These are phyloP conservation scores for Benincasa hispida DNA, from an alignment of 306 rosid genomes.

Conservation along the genomic window DNA sequence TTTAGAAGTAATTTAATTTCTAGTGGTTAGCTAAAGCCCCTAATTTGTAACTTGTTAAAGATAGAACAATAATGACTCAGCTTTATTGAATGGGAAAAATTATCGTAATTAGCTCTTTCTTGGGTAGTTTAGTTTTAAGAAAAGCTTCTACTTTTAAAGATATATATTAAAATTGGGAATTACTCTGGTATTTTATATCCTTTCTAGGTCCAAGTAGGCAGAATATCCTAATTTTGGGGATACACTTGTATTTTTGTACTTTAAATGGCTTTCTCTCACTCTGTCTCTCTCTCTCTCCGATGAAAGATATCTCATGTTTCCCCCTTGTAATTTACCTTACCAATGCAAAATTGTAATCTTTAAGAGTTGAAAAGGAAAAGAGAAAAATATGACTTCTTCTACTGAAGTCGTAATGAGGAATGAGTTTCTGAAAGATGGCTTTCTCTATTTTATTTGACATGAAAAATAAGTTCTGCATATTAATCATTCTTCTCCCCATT, in stretches of 20 bases:
- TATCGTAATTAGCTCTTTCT: not conserved
- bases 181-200: not conserved
- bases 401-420: not conserved
- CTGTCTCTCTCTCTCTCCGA: not conserved
- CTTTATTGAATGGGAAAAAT: not conserved
- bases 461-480: not conserved
- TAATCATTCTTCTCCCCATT: not conserved
- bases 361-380: not conserved
- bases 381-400: not conserved
- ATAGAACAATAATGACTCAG: not conserved
- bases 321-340: not conserved
- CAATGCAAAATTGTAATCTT: not conserved
- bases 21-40: not conserved
- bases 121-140: not conserved
- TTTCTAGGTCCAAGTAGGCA: not conserved
- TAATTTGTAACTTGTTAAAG: not conserved
- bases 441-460: not conserved
- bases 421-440: not conserved
- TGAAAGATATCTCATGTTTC: not conserved
- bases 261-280: not conserved
- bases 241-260: not conserved
- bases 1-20: constrained; percentile 1
- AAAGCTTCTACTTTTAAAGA: not conserved
- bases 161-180: not conserved
- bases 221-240: not conserved